Percentiles rank a stretch among this genome's conserved stretches.
Evolutionary conservation across 2,329 filamentous ascomycete species (phyloP).

Genomic region (Fusarium odoratissimum): DNA sequence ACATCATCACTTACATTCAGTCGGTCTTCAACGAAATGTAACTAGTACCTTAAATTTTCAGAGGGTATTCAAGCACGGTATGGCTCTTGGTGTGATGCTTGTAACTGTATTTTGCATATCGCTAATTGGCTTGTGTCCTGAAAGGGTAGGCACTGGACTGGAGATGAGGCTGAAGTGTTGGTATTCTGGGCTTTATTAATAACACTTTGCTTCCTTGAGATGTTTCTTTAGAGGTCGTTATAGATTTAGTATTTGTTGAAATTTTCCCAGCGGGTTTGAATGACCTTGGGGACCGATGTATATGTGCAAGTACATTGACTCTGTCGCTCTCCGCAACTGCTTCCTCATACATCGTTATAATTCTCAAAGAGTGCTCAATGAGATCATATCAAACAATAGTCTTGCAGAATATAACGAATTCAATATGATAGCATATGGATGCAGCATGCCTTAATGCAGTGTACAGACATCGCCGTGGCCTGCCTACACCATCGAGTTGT

Average conservation of each 20-base stretch:
- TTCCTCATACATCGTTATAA: accelerated
- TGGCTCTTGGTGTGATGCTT: accelerated
- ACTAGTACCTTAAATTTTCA: accelerated
- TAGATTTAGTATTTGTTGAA: accelerated
- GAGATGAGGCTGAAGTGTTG: accelerated
- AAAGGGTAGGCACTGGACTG: accelerated
- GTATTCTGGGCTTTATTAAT: accelerated
- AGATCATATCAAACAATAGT: background rate
- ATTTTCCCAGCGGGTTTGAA: accelerated
- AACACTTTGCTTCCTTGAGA: accelerated
- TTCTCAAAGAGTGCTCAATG: too few relatives aligned
- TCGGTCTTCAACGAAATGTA: accelerated
- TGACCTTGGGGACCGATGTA: accelerated
- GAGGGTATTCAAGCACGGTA: accelerated
- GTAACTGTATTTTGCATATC: background rate
- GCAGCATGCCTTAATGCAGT: background rate
- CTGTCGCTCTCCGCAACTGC: background rate
- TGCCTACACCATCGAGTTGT: background rate
- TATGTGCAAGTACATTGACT: accelerated
- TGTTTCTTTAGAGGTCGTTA: accelerated
- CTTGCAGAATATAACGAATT: accelerated
- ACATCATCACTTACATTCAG: background rate
- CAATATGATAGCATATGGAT: background rate
- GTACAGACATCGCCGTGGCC: background rate
- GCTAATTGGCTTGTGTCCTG: background rate